Conservation (phyloP, 2,329 filamentous ascomycete genomes). For the Aspergillus viridinutans region DNA sequence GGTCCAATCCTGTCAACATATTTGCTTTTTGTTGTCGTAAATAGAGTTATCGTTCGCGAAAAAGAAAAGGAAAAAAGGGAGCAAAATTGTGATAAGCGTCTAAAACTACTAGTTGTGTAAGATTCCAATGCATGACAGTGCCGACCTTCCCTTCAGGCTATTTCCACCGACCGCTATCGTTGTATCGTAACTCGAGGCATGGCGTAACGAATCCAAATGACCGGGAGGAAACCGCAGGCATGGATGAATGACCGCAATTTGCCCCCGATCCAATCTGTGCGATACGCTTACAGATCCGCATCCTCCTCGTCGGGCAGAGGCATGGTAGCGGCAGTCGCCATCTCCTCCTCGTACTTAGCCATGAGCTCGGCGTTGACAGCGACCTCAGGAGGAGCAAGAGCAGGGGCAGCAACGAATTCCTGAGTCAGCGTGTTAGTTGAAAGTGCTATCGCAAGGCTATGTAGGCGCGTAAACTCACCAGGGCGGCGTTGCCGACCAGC, state of each 20-base stretch:
- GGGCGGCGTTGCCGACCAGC: slow-evolving; percentile 85
- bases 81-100: slow-evolving; percentile 26
- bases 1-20: background rate
- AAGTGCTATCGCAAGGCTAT: slow-evolving; percentile 16
- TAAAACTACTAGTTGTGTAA: slow-evolving; percentile 26
- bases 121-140: slow-evolving; percentile 33
- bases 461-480: slow-evolving; percentile 56
- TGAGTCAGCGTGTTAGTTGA: slow-evolving; percentile 36
- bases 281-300: slow-evolving; percentile 49
- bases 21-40: slow-evolving; percentile 3
- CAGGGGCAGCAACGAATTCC: slow-evolving; percentile 95
- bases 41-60: slow-evolving; percentile 19
- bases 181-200: slow-evolving; percentile 34
- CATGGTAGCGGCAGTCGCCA: slow-evolving; percentile 72
- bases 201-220: slow-evolving; percentile 20
- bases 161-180: slow-evolving; percentile 31
- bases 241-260: slow-evolving; percentile 3
- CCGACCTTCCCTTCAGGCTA: slow-evolving; percentile 28
- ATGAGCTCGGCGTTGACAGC: slow-evolving; percentile 80
- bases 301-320: slow-evolving; percentile 95
- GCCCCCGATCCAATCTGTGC: slow-evolving; percentile 8
- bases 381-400: slow-evolving; percentile 89
- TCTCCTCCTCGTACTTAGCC: slow-evolving; percentile 80
- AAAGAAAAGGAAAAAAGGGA: slow-evolving; percentile 11
- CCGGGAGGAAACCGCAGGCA: slow-evolving; percentile 7